Base-by-base conservation (phyloP, 1,139 yeast species). In the Blastobotrys capitulatus region DNA sequence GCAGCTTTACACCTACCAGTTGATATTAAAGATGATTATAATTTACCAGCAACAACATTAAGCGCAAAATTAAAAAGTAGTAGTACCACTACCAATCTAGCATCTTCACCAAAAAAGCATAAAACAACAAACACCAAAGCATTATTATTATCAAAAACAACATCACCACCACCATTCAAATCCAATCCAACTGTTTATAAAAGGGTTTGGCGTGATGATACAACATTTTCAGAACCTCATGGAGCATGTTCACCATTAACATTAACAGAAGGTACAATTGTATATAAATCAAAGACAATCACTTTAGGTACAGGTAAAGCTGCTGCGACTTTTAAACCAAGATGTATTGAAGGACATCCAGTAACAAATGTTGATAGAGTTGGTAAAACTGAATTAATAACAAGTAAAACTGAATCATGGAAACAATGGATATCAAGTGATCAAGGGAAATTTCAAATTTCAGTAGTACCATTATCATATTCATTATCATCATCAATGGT, bases 401-500 rank as follows among this genome's bases (percentile, higher is more conserved):
- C 45, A 10, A 42, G 46, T 7, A 39, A 29, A n/a, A 34, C 46
- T 16, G 29, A 46, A 7, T 51, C 44, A 8, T 58, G 61, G 61
- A 22, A 19, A n/a, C 42, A 37, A 15, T 58, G 59, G 60, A 38
- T 57, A 22, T 3, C 25, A 12, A 38, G 44, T 19, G 48, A 45
- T 34, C 27, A 40, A 19, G 54, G 54, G 5, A 43, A 27, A 26
- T 44, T 45, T 39, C 46, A 46, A 10, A 20, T 55, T 10, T 38
- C 52, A 31, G 32, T 53, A 15, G 48, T 49, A 13, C 60, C 89
- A 0, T 73, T 82, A 34, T 68, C 83, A 0, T 80, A 82, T 60
- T 77, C 86, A 0, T 65, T 84, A 25, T 75, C 87, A 10, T 76
- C 82, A 1, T 82, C 83, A 63, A 79, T 85, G 15, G 83, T 83